Evolutionary conservation across 2,329 filamentous ascomycete species (phyloP).

Genomic region (Aspergillus sp.): DNA sequence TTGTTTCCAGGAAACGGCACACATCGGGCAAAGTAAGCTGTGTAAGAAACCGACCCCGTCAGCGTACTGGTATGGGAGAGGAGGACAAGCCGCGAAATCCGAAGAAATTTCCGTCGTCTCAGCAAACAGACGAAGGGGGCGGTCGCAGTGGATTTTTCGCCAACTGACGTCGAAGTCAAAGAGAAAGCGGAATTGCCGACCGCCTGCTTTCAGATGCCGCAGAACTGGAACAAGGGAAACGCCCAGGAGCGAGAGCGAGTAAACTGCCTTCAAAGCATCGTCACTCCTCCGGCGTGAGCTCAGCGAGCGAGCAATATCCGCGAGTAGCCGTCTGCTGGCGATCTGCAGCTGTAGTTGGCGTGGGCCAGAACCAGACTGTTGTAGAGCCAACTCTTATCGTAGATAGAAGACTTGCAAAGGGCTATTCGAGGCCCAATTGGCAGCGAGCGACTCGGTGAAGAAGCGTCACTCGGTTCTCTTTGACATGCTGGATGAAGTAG

Average conservation of each 20-base stretch:
- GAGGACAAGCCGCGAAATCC: not conserved
- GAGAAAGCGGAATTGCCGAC: slow-evolving; percentile 9
- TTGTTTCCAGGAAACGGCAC: not conserved
- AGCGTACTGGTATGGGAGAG: not conserved
- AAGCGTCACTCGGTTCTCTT: not conserved
- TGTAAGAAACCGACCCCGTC: not conserved
- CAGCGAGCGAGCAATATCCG: not conserved
- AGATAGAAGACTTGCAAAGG: not conserved
- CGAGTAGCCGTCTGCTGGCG: slow-evolving; percentile 4
- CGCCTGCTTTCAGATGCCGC: slow-evolving; percentile 12
- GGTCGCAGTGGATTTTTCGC: slow-evolving; percentile 3
- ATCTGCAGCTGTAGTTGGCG: not conserved
- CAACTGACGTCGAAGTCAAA: slow-evolving; percentile 5
- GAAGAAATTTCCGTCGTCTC: not conserved
- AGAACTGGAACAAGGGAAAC: not conserved
- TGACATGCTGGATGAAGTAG: not conserved
- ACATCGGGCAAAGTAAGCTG: not conserved
- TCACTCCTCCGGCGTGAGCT: not conserved
- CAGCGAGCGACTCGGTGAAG: not conserved
- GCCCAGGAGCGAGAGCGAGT: not conserved
- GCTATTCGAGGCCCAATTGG: not conserved
- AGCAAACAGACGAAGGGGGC: not conserved
- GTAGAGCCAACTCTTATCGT: not conserved
- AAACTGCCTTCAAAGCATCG: not conserved
- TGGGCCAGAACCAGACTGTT: not conserved